A percentile compares a stretch with the other conserved stretches of the same genome.
phyloP scores from a whole-genome alignment of 129 eudicot genomes.

The Flaveria sonorensis region DNA sequence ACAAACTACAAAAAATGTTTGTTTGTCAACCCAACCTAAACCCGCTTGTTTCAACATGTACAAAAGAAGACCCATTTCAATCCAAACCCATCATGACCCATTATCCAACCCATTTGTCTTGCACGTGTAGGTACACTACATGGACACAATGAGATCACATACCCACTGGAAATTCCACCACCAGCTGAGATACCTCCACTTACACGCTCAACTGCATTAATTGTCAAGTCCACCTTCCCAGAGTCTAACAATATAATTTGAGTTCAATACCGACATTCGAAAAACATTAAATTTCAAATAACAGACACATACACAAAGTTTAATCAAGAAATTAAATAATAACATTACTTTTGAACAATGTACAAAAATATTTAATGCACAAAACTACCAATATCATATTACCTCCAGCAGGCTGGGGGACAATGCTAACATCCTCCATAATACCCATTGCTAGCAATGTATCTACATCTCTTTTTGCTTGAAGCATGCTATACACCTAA shows the following conservation, averaged over 20 bases:
- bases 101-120: not conserved
- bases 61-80: not conserved
- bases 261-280: not conserved
- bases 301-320: not conserved
- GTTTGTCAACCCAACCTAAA: conserved; percentile 3
- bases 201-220: conserved; percentile 94
- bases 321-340: not conserved
- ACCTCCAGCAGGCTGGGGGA: conserved; percentile 99
- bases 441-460: conserved; percentile 97
- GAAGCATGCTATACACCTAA: conserved; percentile 97
- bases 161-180: conserved; percentile 99
- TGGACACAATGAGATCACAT: conserved; percentile 43
- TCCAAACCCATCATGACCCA: not conserved
- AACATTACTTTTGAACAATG: not conserved
- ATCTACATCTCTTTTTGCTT: conserved; percentile 96
- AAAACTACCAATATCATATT: conserved; percentile 18
- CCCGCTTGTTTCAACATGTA: not conserved
- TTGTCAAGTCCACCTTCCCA: conserved; percentile 86
- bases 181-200: conserved; percentile 98
- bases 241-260: conserved; percentile 47
- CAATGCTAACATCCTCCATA: conserved; percentile 96
- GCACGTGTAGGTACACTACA: conserved; percentile 1
- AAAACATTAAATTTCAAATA: not conserved
- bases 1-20: not conserved
- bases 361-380: not conserved